These are phyloP conservation scores for Claviceps quebecensis DNA, from an alignment of 2,329 filamentous ascomycete species.

Conservation along the genomic window DNA sequence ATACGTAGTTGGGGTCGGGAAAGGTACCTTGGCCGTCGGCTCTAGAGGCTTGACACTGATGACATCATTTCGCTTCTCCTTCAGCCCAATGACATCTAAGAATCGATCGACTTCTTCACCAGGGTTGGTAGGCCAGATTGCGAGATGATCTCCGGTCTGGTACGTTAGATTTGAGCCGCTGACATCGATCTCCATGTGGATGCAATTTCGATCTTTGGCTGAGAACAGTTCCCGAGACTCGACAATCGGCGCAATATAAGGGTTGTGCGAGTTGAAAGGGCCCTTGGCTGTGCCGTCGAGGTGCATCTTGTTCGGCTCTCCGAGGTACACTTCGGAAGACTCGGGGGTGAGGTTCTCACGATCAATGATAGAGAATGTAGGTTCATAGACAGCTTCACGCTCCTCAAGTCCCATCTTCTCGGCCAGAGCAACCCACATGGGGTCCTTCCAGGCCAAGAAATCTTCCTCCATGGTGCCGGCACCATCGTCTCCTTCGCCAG, in stretches of 20 bases:
- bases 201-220: constrained; percentile 80
- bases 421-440: constrained; percentile 84
- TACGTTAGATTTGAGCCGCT: constrained; percentile 81
- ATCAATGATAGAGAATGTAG: constrained; percentile 72
- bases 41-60: constrained; percentile 85
- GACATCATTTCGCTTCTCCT: constrained; percentile 64
- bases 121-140: constrained; percentile 91
- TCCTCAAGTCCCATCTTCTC: constrained; percentile 82
- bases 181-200: constrained; percentile 92
- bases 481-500: constrained; percentile 93
- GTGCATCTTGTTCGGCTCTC: constrained; percentile 93
- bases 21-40: constrained; percentile 90
- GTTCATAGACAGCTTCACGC: constrained; percentile 91
- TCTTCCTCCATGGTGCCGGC: constrained; percentile 99
- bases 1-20: constrained; percentile 93
- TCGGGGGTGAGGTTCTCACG: constrained; percentile 60
- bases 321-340: constrained; percentile 74
- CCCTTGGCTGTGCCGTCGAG: constrained; percentile 73
- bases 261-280: constrained; percentile 92
- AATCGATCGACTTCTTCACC: constrained; percentile 87
- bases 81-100: constrained; percentile 62
- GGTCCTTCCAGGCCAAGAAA: constrained; percentile 97
- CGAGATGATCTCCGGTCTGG: constrained; percentile 94
- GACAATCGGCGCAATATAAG: constrained; percentile 84
- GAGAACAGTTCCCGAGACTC: constrained; percentile 87